A percentile compares a stretch with the other conserved stretches of the same genome.
Conservation (phyloP, 2,329 filamentous ascomycete genomes). For the Amylocarpus encephaloides region DNA sequence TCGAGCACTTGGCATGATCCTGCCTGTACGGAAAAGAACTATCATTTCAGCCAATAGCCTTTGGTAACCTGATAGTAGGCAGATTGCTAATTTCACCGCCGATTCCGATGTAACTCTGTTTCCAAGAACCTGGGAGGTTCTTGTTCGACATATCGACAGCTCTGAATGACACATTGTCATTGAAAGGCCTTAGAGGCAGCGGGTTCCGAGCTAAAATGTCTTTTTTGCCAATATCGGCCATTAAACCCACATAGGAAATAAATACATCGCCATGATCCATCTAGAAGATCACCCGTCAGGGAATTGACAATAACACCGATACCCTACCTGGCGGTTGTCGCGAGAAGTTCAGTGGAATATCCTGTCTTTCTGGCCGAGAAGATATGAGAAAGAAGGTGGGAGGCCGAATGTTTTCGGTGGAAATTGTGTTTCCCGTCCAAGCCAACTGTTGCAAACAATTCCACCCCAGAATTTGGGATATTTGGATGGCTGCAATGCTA, state of each 20-base stretch:
- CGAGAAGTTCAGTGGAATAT: slow-evolving; percentile 19
- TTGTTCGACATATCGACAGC: slow-evolving; percentile 19
- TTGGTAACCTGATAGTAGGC: background rate
- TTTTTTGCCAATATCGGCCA: slow-evolving; percentile 20
- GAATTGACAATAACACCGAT: slow-evolving; percentile 28
- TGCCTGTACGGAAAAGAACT: slow-evolving; percentile 6
- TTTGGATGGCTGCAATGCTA: slow-evolving; percentile 30
- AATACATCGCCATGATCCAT: slow-evolving; percentile 30
- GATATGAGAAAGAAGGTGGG: slow-evolving; percentile 31
- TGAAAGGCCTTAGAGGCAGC: slow-evolving; percentile 17
- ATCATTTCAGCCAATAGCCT: slow-evolving; percentile 7
- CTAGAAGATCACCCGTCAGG: slow-evolving; percentile 22
- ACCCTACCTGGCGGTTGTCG: slow-evolving; percentile 16
- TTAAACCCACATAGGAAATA: slow-evolving; percentile 31
- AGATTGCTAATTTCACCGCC: no score
- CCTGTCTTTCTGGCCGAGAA: slow-evolving; percentile 28
- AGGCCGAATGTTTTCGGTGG: slow-evolving; percentile 29
- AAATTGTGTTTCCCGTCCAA: slow-evolving; percentile 11
- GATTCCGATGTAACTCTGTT: background rate
- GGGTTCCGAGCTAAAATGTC: slow-evolving; percentile 14
- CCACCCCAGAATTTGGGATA: slow-evolving; percentile 25
- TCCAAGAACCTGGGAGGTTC: slow-evolving; percentile 2
- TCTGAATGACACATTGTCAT: slow-evolving; percentile 15
- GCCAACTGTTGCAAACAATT: slow-evolving; percentile 36
- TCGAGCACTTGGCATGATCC: slow-evolving; percentile 17